Percentiles rank a stretch among this genome's conserved stretches.
phyloP scores from a whole-genome alignment of 176 grass and related monocot genomes.

The Rhynchospora breviuscula region DNA sequence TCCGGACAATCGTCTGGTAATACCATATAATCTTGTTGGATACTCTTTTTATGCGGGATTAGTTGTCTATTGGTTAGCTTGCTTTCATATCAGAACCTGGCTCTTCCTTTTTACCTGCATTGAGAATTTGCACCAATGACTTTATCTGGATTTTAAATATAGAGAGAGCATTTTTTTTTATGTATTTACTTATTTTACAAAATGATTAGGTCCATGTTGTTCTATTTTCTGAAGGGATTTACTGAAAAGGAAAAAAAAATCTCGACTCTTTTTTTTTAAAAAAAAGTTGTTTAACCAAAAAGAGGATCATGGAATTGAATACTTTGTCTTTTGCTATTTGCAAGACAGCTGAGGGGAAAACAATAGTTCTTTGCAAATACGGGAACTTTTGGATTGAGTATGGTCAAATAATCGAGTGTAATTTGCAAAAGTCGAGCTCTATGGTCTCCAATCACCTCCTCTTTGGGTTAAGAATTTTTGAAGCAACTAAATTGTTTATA shows the following conservation, averaged over 20 bases:
- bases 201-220: not conserved
- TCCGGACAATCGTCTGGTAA: slow-evolving; percentile 53
- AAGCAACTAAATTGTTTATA: not conserved
- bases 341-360: not conserved
- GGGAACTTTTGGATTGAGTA: not conserved
- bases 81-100: not conserved
- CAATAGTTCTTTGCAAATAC: not conserved
- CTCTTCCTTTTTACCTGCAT: no score
- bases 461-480: not conserved
- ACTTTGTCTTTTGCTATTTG: slow-evolving; percentile 1
- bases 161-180: not conserved
- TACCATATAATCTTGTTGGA: slow-evolving; percentile 10
- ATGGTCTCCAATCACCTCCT: not conserved
- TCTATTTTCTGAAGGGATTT: not conserved
- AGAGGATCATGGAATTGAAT: not conserved
- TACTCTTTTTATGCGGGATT: slow-evolving; percentile 9
- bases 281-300: not conserved
- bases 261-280: not conserved
- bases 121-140: not conserved
- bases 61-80: not conserved
- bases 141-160: not conserved
- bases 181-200: not conserved
- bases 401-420: not conserved
- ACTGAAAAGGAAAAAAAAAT: not conserved
- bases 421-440: not conserved